phyloP scores from a whole-genome alignment of 2,329 filamentous ascomycete species.

The Penicillium sp. region DNA sequence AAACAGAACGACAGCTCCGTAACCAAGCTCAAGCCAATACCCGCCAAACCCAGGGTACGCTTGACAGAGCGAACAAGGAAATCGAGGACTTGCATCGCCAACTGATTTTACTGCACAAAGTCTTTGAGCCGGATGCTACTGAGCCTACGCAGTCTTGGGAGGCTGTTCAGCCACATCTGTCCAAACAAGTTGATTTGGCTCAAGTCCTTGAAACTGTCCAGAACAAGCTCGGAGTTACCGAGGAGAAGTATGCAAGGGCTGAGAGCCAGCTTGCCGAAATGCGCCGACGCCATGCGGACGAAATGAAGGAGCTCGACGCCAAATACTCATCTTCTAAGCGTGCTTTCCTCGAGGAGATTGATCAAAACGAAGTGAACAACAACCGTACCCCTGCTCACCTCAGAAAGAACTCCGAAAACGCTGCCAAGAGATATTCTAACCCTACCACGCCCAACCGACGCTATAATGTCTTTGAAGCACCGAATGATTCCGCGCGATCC shows the following conservation, averaged over 20 bases:
- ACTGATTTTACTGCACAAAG: slow-evolving; percentile 76
- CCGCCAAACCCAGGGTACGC: slow-evolving; percentile 71
- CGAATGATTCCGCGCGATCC: slow-evolving; percentile 74
- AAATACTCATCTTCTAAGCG: slow-evolving; percentile 65
- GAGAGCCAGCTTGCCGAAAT: slow-evolving; percentile 79
- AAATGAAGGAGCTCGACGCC: slow-evolving; percentile 64
- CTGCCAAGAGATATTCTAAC: slow-evolving; percentile 65
- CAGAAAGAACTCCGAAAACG: slow-evolving; percentile 58
- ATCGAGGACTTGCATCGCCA: slow-evolving; percentile 76
- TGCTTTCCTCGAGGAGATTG: slow-evolving; percentile 81
- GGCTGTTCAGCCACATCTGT: slow-evolving; percentile 66
- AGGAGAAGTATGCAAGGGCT: slow-evolving; percentile 75
- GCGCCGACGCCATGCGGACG: slow-evolving; percentile 70
- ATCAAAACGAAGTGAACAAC: slow-evolving; percentile 72
- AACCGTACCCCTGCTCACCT: slow-evolving; percentile 73
- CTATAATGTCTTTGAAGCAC: slow-evolving; percentile 62
- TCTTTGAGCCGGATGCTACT: slow-evolving; percentile 74
- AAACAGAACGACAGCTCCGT: slow-evolving; percentile 83
- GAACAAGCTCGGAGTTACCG: slow-evolving; percentile 79
- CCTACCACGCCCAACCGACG: slow-evolving; percentile 75
- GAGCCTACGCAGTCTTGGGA: slow-evolving; percentile 68
- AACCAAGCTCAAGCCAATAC: slow-evolving; percentile 82
- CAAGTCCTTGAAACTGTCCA: slow-evolving; percentile 86
- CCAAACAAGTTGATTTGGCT: slow-evolving; percentile 69
- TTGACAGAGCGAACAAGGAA: slow-evolving; percentile 79